These are phyloP conservation scores for Candida verbasci DNA, from an alignment of 805 yeast genomes.

Conservation along the genomic window DNA sequence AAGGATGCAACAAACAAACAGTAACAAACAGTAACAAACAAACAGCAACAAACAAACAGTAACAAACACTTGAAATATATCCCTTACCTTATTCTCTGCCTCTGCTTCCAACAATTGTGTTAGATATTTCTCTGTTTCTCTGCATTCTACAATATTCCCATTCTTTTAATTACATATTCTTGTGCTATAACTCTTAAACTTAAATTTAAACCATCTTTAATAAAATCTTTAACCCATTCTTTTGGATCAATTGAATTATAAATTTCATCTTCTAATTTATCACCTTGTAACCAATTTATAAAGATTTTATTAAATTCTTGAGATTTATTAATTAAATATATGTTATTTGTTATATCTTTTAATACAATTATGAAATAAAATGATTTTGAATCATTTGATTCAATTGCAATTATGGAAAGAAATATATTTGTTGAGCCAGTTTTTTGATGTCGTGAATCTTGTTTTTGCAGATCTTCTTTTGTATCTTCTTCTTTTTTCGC, in stretches of 20 bases:
- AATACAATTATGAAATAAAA: constrained; percentile 21
- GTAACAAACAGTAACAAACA: too few relatives aligned
- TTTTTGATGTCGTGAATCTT: too few relatives aligned
- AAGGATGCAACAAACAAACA: too few relatives aligned
- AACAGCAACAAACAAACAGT: too few relatives aligned
- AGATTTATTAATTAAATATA: constrained; percentile 70
- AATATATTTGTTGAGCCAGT: constrained; percentile 51
- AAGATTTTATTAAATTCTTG: constrained; percentile 89
- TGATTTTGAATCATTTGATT: neutral
- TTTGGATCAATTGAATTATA: constrained; percentile 29
- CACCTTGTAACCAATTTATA: constrained; percentile 85
- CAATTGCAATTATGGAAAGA: constrained; percentile 63
- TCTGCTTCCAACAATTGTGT: too few relatives aligned
- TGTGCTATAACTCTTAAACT: constrained; percentile 87
- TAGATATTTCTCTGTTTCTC: too few relatives aligned
- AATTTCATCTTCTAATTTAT: constrained; percentile 25
- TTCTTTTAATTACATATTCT: constrained; percentile 82
- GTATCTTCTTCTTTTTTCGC: constrained; percentile 13
- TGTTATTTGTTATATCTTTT: constrained; percentile 73
- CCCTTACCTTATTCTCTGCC: too few relatives aligned
- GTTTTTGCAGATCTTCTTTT: neutral
- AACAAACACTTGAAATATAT: too few relatives aligned
- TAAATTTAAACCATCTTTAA: constrained; percentile 60
- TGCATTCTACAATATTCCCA: too few relatives aligned
- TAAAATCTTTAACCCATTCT: constrained; percentile 44